Conservation (phyloP, 768 basidiomycete genomes). For the Serendipita sp. region DNA sequence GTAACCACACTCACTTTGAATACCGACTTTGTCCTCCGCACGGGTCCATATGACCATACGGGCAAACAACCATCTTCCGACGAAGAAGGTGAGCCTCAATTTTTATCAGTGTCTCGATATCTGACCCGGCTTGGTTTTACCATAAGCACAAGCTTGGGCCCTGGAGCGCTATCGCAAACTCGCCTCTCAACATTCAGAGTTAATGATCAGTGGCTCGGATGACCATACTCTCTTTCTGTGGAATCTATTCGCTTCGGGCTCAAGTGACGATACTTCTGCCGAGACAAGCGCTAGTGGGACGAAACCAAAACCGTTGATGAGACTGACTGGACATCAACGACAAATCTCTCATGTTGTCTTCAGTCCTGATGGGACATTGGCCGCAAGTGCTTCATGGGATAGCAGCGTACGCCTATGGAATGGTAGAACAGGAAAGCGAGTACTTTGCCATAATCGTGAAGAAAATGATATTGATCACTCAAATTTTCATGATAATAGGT, state of each 20-base stretch:
- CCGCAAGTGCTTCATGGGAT: conserved; percentile 84
- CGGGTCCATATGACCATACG: conserved; percentile 86
- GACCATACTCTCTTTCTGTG: conserved; percentile 97
- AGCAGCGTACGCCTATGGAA: conserved; percentile 88
- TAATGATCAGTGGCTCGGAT: conserved; percentile 89
- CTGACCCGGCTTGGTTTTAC: background rate
- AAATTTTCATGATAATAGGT: conserved; percentile 30
- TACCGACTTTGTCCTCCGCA: conserved; percentile 87
- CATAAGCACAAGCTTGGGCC: conserved; percentile 57
- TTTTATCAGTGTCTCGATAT: background rate
- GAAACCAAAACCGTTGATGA: conserved; percentile 51
- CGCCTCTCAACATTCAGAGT: conserved; percentile 48
- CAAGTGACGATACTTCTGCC: conserved; percentile 17
- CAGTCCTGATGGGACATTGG: conserved; percentile 83
- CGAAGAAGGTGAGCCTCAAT: conserved; percentile 43
- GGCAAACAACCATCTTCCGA: conserved; percentile 64
- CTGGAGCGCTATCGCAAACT: conserved; percentile 60
- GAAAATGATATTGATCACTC: background rate
- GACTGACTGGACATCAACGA: conserved; percentile 87
- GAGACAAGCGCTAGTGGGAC: conserved; percentile 24
- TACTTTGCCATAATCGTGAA: conserved; percentile 3
- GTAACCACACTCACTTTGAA: conserved; percentile 92
- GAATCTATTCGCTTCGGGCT: conserved; percentile 50
- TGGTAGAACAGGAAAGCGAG: conserved; percentile 33
- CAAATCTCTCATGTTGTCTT: conserved; percentile 90